Evolutionary conservation across 257 asterid genomes (phyloP).

Genomic region (Plectranthus barbatus): DNA sequence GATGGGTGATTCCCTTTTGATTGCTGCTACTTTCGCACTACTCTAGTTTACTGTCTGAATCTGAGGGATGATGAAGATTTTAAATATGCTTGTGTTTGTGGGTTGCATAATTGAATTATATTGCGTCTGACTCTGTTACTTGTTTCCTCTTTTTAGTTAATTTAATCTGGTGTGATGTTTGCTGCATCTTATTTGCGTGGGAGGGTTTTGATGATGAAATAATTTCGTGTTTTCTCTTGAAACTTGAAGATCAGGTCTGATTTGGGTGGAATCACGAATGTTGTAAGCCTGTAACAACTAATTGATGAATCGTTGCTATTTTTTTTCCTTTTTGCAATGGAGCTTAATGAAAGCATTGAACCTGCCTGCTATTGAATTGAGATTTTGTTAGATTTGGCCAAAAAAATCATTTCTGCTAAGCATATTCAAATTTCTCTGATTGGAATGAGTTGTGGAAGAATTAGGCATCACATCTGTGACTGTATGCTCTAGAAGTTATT

Average conservation of each 20-base stretch:
- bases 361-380: neutral
- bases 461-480: neutral
- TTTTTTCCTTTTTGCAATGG: neutral
- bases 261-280: conserved; percentile 3
- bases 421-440: neutral
- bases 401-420: neutral
- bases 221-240: neutral
- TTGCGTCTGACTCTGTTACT: neutral
- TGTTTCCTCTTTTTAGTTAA: neutral
- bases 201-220: neutral
- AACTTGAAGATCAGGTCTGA: neutral
- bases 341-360: neutral
- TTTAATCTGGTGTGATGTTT: neutral
- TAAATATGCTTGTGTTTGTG: neutral
- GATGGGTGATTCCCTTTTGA: neutral
- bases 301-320: neutral
- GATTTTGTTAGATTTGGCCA: neutral
- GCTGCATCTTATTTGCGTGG: neutral
- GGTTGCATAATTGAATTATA: neutral
- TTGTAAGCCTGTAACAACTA: neutral
- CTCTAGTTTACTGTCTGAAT: neutral
- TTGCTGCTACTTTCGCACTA: neutral
- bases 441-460: neutral
- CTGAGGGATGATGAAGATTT: neutral
- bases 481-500: neutral